These are phyloP conservation scores for Holtermannia corniformis DNA, from an alignment of 768 basidiomycete genomes.

Conservation along the genomic window DNA sequence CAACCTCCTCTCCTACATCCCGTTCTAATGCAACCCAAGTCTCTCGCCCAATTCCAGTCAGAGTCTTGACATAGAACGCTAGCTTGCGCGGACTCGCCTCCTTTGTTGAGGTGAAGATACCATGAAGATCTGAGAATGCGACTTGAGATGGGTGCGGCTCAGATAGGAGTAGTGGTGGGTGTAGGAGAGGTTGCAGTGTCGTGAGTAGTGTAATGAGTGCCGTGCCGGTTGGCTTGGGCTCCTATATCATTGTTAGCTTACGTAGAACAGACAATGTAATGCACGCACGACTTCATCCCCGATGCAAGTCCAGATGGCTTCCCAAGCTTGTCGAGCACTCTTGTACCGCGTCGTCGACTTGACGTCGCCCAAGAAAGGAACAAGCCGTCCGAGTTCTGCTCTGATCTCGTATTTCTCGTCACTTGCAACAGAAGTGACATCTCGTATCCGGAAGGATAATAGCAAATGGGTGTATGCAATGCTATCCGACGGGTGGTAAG, in stretches of 20 bases:
- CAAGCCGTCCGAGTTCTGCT: slow-evolving; percentile 5
- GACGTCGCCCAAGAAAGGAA: slow-evolving; percentile 29
- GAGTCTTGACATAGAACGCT: slow-evolving; percentile 22
- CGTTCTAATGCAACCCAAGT: slow-evolving; percentile 24
- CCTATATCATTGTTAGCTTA: background rate
- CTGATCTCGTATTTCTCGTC: slow-evolving; percentile 8
- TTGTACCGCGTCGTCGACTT: slow-evolving; percentile 26
- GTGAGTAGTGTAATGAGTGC: slow-evolving; percentile 15
- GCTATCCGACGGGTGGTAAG: slow-evolving; percentile 2
- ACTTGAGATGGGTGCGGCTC: slow-evolving; percentile 6
- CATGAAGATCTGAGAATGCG: slow-evolving; percentile 21
- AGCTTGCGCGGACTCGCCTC: slow-evolving; percentile 19
- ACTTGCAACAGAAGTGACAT: slow-evolving; percentile 9
- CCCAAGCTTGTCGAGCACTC: slow-evolving; percentile 19
- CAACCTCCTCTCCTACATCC: slow-evolving; percentile 17
- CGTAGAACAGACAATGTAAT: background rate
- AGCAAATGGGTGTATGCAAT: slow-evolving; percentile 27
- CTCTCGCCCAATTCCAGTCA: slow-evolving; percentile 10
- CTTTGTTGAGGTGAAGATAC: slow-evolving; percentile 3
- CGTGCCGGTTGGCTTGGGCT: background rate
- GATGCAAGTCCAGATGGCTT: slow-evolving; percentile 24
- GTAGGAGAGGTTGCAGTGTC: slow-evolving; percentile 8
- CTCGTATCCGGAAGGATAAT: slow-evolving; percentile 23
- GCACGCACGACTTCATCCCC: slow-evolving; percentile 8
- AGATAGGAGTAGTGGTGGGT: slow-evolving; percentile 21